Evolutionary conservation across 106 monocot species (phyloP), one percentile per base, ranked within the genome.

Genomic region (Allium fistulosum): DNA sequence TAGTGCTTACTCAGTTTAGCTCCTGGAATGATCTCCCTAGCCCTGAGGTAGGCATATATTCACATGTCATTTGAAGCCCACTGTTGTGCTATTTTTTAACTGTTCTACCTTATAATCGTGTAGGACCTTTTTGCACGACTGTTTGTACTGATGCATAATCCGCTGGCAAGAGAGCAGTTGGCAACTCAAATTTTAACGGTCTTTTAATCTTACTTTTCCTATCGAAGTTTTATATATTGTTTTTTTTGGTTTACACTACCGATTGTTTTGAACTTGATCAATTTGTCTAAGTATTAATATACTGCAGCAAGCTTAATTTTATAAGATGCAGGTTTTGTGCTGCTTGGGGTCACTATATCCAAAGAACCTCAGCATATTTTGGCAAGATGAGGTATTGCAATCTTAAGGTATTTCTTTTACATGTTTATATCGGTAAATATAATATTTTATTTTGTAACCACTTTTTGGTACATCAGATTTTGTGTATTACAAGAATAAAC

Each of bases 111-210:
- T 58, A 11, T 13, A 26, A 58, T 56, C 45, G 61, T 85, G 76
- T 77, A 97, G 97, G 92, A 97, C 56, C 82, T 97, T 28, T 88
- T 92, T 83, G 97, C 97, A 74, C 97, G 97, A 6, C 83, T 97
- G 74, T 46, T 82, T 77, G 97, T 97, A 56, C 92, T 97, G 76
- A 77, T 97, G 68, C 92, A 89, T 68, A 79, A 97, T 77, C 92
- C 97, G 75, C 82, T 97, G 60, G 85, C 89, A 17, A 84, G 89
- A 63, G 92, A 84, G 51, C 84, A 92, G 70, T 74, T 89, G 71
- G 79, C 97, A 65, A 75, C 88, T 66, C 92, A 87, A 26, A 92
- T 97, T 68, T 79, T 97, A 65, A 84, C 76, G 84, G 97, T 97
- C 53, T 10, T 55, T 46, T 10, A 51, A 22, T 10, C 66, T 51